Percentiles rank a stretch among this genome's conserved stretches.
These are phyloP conservation scores for Stagonosporopsis cucurbitacearum DNA, from an alignment of 2,329 filamentous ascomycete genomes.

Conservation along the genomic window DNA sequence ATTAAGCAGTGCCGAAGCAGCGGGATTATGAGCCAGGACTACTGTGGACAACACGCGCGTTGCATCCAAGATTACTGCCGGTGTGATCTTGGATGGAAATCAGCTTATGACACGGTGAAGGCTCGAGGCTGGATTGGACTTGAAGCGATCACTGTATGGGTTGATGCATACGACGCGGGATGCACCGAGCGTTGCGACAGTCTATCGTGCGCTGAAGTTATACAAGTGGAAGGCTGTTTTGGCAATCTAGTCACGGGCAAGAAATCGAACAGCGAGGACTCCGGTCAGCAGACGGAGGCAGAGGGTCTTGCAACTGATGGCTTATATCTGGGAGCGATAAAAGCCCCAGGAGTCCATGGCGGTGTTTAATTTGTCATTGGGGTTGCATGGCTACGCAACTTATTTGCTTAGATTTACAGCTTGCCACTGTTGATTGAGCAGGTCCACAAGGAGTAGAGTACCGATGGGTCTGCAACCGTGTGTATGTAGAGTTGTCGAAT, in stretches of 20 bases:
- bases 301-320: not conserved
- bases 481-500: too few species aligned
- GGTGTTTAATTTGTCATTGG: not conserved
- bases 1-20: slow-evolving; percentile 1
- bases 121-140: slow-evolving; percentile 14
- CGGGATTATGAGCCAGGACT: not conserved
- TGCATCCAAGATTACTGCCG: slow-evolving; percentile 4
- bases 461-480: not conserved
- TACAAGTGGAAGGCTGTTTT: slow-evolving; percentile 11
- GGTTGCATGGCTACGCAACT: not conserved
- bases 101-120: not conserved
- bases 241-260: not conserved
- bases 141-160: slow-evolving; percentile 14
- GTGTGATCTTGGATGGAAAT: slow-evolving; percentile 13
- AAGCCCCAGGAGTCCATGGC: slow-evolving; percentile 6
- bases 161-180: not conserved
- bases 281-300: not conserved
- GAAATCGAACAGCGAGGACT: not conserved
- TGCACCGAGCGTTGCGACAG: slow-evolving; percentile 13
- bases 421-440: not conserved
- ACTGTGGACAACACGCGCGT: slow-evolving; percentile 10
- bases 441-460: not conserved
- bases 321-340: slow-evolving; percentile 7
- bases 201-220: slow-evolving; percentile 9
- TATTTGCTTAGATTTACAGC: not conserved